These are phyloP conservation scores for Penicillium diatomitis DNA, from an alignment of 495 filamentous ascomycete genomes.

Conservation along the genomic window DNA sequence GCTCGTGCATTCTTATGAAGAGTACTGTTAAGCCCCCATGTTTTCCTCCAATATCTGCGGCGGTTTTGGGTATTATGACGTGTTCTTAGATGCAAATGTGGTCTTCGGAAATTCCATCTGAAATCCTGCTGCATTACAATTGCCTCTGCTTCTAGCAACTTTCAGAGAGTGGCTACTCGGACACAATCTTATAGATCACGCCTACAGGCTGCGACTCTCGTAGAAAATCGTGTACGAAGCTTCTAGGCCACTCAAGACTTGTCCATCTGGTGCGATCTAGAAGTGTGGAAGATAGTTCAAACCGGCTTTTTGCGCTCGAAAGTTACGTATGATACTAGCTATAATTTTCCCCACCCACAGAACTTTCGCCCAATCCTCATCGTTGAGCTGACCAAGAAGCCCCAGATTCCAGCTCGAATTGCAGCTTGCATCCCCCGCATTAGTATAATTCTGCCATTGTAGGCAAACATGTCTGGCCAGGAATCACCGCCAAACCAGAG, in stretches of 20 bases:
- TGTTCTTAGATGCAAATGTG: too few species aligned
- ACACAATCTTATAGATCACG: too few species aligned
- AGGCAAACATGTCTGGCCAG: constrained; percentile 27
- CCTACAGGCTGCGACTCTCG: too few species aligned
- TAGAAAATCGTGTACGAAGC: too few species aligned
- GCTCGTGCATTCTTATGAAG: too few species aligned
- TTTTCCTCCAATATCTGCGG: background rate
- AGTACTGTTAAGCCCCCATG: constrained; percentile 1
- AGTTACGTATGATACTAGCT: background rate
- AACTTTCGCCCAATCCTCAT: constrained; percentile 37
- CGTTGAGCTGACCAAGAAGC: constrained; percentile 31
- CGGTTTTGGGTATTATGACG: too few species aligned
- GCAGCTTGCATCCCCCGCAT: constrained; percentile 40
- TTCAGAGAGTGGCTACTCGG: too few species aligned
- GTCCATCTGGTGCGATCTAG: too few species aligned
- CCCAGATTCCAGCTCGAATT: constrained; percentile 36
- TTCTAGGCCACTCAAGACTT: too few species aligned
- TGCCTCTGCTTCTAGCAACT: too few species aligned
- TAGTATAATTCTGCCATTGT: constrained; percentile 34
- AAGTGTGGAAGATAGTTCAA: background rate
- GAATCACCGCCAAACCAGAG: constrained; percentile 36
- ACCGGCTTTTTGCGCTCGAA: background rate
- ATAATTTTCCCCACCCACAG: constrained; percentile 40
- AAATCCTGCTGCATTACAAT: too few species aligned
- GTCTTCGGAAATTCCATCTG: too few species aligned